Conservation (phyloP, 257 asterid genomes). For the Solanum acaule region DNA sequence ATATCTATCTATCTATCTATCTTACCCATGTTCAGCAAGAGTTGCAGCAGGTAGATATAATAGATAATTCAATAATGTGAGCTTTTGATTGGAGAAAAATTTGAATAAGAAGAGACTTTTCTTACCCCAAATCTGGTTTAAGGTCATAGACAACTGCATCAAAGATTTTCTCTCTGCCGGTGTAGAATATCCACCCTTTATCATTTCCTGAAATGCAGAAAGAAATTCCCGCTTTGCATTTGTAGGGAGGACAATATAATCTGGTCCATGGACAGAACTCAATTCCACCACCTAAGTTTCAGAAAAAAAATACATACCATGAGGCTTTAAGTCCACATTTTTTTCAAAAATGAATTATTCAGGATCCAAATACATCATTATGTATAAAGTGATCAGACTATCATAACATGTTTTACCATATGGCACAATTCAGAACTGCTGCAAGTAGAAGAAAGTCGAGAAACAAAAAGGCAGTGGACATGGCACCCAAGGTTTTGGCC, state of each 20-base stretch:
- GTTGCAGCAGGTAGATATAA: not conserved
- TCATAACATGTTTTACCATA: not conserved
- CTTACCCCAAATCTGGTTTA: conserved; percentile 82
- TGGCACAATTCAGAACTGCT: not conserved
- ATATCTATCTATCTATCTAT: not conserved
- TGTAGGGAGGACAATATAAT: conserved; percentile 36
- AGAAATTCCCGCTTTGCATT: conserved; percentile 58
- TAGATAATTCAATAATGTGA: not conserved
- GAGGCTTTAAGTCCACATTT: not conserved
- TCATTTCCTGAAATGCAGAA: conserved; percentile 57
- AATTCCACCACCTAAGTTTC: conserved; percentile 62
- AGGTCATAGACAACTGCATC: conserved; percentile 41
- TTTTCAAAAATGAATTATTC: not conserved
- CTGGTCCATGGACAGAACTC: conserved; percentile 49
- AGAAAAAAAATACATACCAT: not conserved
- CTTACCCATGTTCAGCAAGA: not conserved
- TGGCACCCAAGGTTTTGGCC: not conserved
- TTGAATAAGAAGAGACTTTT: not conserved
- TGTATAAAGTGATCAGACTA: not conserved
- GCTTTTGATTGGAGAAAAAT: not conserved
- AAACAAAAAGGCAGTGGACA: not conserved
- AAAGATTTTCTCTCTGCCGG: conserved; percentile 60
- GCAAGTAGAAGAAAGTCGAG: not conserved
- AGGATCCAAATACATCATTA: not conserved
- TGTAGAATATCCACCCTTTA: conserved; percentile 31